Evolutionary conservation across 768 basidiomycete species (phyloP).

Genomic region (Phanerochaete carnosa): DNA sequence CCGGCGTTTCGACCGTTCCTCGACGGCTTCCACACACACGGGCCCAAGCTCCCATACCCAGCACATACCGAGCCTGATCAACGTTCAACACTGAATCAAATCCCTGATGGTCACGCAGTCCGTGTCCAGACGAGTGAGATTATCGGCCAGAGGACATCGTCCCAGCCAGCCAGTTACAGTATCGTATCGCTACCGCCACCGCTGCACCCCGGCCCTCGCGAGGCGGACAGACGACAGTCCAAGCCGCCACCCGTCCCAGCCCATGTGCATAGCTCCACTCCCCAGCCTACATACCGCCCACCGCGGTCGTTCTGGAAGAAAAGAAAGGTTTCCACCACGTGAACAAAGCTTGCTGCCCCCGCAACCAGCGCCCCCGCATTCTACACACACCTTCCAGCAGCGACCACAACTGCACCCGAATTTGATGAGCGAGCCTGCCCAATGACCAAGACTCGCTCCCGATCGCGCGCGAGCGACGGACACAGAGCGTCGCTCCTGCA

Average conservation of each 20-base stretch:
- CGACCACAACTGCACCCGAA: neutral
- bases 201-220: neutral
- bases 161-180: neutral
- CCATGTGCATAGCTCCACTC: neutral
- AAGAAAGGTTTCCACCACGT: neutral
- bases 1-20: conserved; percentile 8
- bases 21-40: conserved; percentile 6
- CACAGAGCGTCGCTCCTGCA: conserved; percentile 2
- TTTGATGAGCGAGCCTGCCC: neutral
- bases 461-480: neutral
- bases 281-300: neutral
- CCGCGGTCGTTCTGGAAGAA: neutral
- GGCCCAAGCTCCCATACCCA: conserved; percentile 5
- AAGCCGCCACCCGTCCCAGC: neutral
- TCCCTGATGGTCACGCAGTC: neutral
- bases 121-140: neutral
- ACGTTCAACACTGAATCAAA: neutral
- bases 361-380: neutral
- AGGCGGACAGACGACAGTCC: neutral
- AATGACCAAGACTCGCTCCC: neutral
- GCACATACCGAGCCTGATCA: conserved; percentile 1
- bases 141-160: neutral
- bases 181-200: neutral
- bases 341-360: neutral
- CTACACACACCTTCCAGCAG: neutral